These are phyloP conservation scores for Fonsecaea pedrosoi DNA, from an alignment of 2,329 filamentous ascomycete species.

Conservation along the genomic window DNA sequence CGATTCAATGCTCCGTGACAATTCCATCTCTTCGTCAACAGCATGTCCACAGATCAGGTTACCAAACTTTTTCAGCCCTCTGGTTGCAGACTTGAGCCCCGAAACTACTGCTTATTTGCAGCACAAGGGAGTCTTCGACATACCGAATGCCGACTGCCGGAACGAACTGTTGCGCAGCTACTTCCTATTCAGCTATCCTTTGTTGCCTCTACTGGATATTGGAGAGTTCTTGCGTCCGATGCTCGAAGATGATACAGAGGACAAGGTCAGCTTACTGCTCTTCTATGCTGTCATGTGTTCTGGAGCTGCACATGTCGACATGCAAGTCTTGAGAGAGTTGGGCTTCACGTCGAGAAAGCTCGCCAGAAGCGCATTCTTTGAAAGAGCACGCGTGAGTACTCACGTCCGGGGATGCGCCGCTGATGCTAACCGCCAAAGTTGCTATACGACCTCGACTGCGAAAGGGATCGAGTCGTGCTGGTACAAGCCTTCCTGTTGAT, in stretches of 20 bases:
- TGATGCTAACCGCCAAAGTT: slow-evolving; percentile 57
- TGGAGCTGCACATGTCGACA: slow-evolving; percentile 81
- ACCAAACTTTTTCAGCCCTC: slow-evolving; percentile 46
- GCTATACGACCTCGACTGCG: slow-evolving; percentile 93
- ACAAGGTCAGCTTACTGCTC: slow-evolving; percentile 74
- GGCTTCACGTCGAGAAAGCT: slow-evolving; percentile 43
- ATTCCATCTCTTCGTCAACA: neutral
- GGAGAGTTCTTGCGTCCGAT: slow-evolving; percentile 64
- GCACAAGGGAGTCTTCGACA: slow-evolving; percentile 71
- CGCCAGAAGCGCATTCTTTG: slow-evolving; percentile 24
- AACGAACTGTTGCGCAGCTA: slow-evolving; percentile 83
- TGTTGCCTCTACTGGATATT: slow-evolving; percentile 83
- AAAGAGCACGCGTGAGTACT: slow-evolving; percentile 23
- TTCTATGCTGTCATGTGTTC: slow-evolving; percentile 96
- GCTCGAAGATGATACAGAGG: slow-evolving; percentile 60
- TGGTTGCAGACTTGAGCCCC: slow-evolving; percentile 75
- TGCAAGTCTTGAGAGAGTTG: slow-evolving; percentile 82
- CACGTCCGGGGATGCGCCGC: neutral
- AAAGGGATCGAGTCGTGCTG: slow-evolving; percentile 82
- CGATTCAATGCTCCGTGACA: neutral
- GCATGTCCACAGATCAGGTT: neutral
- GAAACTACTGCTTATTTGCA: slow-evolving; percentile 84
- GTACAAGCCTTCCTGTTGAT: slow-evolving; percentile 88
- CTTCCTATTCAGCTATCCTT: slow-evolving; percentile 87
- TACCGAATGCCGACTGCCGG: slow-evolving; percentile 73